Evolutionary conservation across 2,329 filamentous ascomycete genomes (phyloP).

Genomic region (Neoarthrinium moseri): DNA sequence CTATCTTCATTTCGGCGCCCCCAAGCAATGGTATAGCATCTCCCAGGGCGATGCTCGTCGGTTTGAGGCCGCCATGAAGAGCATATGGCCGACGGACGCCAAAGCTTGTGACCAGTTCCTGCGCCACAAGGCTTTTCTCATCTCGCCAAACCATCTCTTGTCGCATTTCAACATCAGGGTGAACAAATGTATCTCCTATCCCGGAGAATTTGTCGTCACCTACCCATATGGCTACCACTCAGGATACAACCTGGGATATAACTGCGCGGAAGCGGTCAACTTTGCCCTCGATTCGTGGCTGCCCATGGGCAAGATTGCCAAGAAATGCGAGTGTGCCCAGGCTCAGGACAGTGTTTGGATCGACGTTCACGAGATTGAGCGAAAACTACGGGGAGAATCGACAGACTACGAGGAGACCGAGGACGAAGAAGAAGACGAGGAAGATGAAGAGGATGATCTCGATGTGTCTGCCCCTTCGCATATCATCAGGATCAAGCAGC

Average conservation of each 20-base stretch:
- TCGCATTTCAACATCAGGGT: conserved; percentile 93
- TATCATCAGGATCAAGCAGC: conserved; percentile 61
- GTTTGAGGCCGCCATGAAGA: conserved; percentile 94
- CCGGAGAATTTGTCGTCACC: conserved; percentile 97
- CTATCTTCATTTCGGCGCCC: conserved; percentile 97
- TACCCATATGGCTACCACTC: conserved; percentile 99
- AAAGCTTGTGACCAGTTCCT: conserved; percentile 96
- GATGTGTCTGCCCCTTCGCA: conserved; percentile 60
- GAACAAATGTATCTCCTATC: conserved; percentile 92
- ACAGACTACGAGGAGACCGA: conserved; percentile 81
- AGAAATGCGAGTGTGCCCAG: conserved; percentile 93
- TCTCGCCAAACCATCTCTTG: conserved; percentile 84
- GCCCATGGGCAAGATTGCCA: conserved; percentile 90
- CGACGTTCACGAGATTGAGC: conserved; percentile 92
- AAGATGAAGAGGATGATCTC: conserved; percentile 63
- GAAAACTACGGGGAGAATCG: conserved; percentile 86
- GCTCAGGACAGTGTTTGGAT: conserved; percentile 98
- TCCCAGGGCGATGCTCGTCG: conserved; percentile 90
- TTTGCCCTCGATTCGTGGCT: conserved; percentile 96
- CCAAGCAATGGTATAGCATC: conserved; percentile 99
- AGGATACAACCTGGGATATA: conserved; percentile 96
- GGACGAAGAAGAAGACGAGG: conserved; percentile 66
- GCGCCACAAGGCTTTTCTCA: conserved; percentile 95
- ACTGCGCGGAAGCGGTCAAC: conserved; percentile 98
- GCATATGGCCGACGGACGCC: conserved; percentile 89